phyloP scores from a whole-genome alignment of 805 yeast genomes.

The Metschnikowia kofuensis region DNA sequence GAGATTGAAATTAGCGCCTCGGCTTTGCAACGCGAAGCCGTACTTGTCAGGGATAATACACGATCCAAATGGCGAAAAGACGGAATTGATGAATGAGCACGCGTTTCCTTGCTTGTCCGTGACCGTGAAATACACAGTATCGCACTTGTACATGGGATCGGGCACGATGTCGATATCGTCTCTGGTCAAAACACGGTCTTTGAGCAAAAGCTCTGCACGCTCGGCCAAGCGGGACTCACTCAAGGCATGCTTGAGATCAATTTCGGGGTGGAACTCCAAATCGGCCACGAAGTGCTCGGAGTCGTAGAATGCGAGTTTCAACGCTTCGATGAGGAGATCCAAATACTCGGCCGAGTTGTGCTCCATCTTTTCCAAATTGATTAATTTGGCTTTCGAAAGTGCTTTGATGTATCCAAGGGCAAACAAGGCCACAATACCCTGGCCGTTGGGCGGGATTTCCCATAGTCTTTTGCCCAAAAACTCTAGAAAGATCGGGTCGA shows the following conservation, averaged over 20 bases:
- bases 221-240: conserved; percentile 18
- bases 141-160: conserved; percentile 15
- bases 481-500: conserved; percentile 59
- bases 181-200: conserved; percentile 9
- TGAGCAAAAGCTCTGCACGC: conserved; percentile 7
- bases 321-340: conserved; percentile 66
- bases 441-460: conserved; percentile 87
- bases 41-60: conserved; percentile 60
- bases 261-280: conserved; percentile 39
- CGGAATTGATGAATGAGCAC: conserved; percentile 76
- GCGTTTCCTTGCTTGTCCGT: conserved; percentile 34
- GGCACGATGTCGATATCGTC: conserved; percentile 17
- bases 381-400: conserved; percentile 43
- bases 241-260: conserved; percentile 43
- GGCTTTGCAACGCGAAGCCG: conserved; percentile 72
- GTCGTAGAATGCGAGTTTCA: conserved; percentile 70
- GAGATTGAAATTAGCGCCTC: conserved; percentile 74
- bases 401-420: conserved; percentile 65
- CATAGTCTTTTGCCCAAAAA: conserved; percentile 55
- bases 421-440: conserved; percentile 72
- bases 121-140: conserved; percentile 17
- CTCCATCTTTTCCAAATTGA: conserved; percentile 40
- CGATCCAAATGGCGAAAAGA: conserved; percentile 67
- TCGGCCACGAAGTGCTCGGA: conserved; percentile 74
- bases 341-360: conserved; percentile 73